phyloP scores from a whole-genome alignment of 306 rosid species.

The Carpinus viminea region DNA sequence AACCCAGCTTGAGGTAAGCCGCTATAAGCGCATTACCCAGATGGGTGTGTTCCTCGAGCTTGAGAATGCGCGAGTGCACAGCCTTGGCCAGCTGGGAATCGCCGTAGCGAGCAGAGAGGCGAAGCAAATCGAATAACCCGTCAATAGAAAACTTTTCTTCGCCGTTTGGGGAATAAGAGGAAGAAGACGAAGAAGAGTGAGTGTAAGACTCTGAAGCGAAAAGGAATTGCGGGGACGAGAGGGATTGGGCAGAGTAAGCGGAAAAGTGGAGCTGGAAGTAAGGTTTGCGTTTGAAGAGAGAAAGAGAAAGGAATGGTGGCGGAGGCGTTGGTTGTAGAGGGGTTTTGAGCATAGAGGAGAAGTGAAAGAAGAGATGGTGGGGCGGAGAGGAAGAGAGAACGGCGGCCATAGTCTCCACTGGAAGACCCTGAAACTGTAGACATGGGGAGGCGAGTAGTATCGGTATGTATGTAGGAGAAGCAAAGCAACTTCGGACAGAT shows the following conservation, averaged over 20 bases:
- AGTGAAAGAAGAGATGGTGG: slow-evolving; percentile 5
- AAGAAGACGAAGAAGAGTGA: slow-evolving; percentile 10
- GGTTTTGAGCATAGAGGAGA: slow-evolving; percentile 11
- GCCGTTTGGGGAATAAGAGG: slow-evolving; percentile 8
- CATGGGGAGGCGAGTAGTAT: too few species aligned
- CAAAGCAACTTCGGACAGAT: too few species aligned
- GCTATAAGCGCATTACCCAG: slow-evolving; percentile 55
- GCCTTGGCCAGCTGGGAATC: slow-evolving; percentile 52
- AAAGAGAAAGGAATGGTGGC: slow-evolving; percentile 15
- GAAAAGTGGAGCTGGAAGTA: slow-evolving; percentile 29
- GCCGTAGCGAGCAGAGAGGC: slow-evolving; percentile 43
- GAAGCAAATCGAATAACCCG: slow-evolving; percentile 43
- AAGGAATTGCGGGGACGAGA: slow-evolving; percentile 9
- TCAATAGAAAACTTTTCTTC: slow-evolving; percentile 15
- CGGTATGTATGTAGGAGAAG: too few species aligned
- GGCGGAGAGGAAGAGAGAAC: slow-evolving; percentile 24
- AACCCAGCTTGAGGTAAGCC: slow-evolving; percentile 54
- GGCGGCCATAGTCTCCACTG: too few species aligned
- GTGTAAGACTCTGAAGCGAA: slow-evolving; percentile 10
- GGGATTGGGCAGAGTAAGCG: slow-evolving; percentile 23
- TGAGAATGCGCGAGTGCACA: slow-evolving; percentile 56
- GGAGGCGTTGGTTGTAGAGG: background rate
- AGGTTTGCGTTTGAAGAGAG: slow-evolving; percentile 13
- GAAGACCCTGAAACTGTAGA: too few species aligned
- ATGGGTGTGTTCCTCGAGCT: slow-evolving; percentile 42